These are phyloP conservation scores for Voacanga thouarsii DNA, from an alignment of 257 asterid species.

Conservation along the genomic window DNA sequence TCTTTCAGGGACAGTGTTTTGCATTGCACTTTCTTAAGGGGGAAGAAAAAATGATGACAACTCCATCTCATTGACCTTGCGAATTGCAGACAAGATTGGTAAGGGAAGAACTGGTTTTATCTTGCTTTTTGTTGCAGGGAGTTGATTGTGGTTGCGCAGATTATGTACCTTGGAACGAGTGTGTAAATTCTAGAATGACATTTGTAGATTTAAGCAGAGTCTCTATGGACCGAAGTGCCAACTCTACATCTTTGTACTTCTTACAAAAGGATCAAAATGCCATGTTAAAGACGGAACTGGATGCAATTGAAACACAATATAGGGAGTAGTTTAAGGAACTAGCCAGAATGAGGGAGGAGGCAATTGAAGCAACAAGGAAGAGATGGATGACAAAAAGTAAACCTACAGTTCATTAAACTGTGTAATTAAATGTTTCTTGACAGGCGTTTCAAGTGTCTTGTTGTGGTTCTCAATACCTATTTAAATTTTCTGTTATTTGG, in stretches of 20 bases:
- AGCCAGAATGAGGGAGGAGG: slow-evolving; percentile 35
- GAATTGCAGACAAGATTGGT: slow-evolving; percentile 53
- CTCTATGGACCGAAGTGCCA: slow-evolving; percentile 29
- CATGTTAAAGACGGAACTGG: slow-evolving; percentile 31
- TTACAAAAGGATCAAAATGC: slow-evolving; percentile 25
- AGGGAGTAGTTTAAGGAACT: slow-evolving; percentile 32
- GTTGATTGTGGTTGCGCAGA: slow-evolving; percentile 21
- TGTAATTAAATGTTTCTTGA: not conserved
- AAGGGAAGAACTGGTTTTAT: slow-evolving; percentile 16
- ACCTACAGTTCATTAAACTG: slow-evolving; percentile 17
- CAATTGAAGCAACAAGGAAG: slow-evolving; percentile 38
- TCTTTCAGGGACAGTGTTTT: no score
- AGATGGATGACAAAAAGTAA: slow-evolving; percentile 46
- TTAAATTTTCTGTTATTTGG: not conserved
- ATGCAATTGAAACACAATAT: slow-evolving; percentile 32
- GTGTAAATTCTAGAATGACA: slow-evolving; percentile 19
- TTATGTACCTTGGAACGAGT: slow-evolving; percentile 25
- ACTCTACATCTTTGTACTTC: slow-evolving; percentile 28
- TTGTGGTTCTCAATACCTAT: not conserved
- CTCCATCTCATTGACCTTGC: slow-evolving; percentile 52
- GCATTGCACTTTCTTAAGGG: slow-evolving; percentile 34
- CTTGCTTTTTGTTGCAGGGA: slow-evolving; percentile 20
- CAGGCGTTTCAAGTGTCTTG: not conserved
- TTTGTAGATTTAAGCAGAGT: slow-evolving; percentile 18
- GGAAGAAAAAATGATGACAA: slow-evolving; percentile 49